Conservation (phyloP, 352 stramenopile genomes). For the Pythium dissimile region DNA sequence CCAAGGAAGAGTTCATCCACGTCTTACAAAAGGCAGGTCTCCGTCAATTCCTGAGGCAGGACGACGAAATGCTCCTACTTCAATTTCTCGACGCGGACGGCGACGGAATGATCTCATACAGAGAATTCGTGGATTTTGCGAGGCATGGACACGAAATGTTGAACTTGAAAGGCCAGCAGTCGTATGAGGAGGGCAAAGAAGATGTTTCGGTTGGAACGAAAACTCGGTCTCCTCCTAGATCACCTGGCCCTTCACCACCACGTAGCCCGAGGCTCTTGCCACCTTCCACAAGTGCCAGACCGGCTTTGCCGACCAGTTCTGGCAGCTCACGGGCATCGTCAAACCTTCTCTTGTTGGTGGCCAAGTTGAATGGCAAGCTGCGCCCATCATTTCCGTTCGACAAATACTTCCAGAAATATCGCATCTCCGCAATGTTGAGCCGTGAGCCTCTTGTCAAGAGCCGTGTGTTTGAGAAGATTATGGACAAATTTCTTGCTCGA, state of each 20-base stretch:
- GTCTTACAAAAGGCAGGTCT: slow-evolving; percentile 61
- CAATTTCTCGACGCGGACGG: slow-evolving; percentile 68
- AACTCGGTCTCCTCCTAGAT: background rate
- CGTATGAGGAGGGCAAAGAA: background rate
- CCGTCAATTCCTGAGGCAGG: slow-evolving; percentile 50
- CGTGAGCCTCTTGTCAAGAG: slow-evolving; percentile 43
- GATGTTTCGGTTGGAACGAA: background rate
- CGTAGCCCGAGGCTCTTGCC: slow-evolving; percentile 5
- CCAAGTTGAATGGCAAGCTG: slow-evolving; percentile 45
- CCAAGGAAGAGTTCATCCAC: slow-evolving; percentile 59
- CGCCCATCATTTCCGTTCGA: slow-evolving; percentile 57
- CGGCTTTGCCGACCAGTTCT: background rate
- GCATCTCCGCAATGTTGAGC: background rate
- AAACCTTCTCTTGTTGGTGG: slow-evolving; percentile 31
- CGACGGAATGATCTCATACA: slow-evolving; percentile 57
- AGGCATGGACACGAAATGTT: slow-evolving; percentile 40
- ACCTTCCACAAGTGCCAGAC: slow-evolving; percentile 10
- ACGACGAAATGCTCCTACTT: slow-evolving; percentile 61
- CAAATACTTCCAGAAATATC: slow-evolving; percentile 78
- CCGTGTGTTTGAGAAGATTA: slow-evolving; percentile 64
- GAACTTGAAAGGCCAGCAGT: slow-evolving; percentile 20
- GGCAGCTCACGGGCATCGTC: background rate
- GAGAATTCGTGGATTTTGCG: slow-evolving; percentile 66
- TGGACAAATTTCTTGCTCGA: slow-evolving; percentile 72
- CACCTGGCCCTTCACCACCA: slow-evolving; percentile 2